These are phyloP conservation scores for Phytophthora brassicae DNA, from an alignment of 352 stramenopile genomes.

Conservation along the genomic window DNA sequence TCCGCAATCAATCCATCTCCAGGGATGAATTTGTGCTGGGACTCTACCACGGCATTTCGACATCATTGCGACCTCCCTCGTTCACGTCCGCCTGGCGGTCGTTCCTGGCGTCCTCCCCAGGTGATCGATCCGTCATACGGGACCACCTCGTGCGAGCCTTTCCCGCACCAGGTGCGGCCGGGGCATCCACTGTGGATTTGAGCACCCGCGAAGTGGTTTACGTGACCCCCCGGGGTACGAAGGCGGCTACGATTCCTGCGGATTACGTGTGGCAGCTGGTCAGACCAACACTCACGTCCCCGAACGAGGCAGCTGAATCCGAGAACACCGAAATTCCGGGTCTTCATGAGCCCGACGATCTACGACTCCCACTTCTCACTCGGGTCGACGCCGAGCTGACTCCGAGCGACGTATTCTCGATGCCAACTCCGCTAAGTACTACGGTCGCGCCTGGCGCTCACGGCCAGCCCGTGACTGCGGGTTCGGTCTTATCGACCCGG, in stretches of 20 bases:
- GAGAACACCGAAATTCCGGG: too few species aligned
- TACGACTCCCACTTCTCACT: slow-evolving; percentile 2
- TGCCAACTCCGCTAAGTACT: not conserved
- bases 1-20: not conserved
- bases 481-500: too few species aligned
- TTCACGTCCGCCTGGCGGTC: slow-evolving; percentile 4
- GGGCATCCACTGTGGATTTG: not conserved
- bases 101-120: not conserved
- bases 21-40: slow-evolving; percentile 1
- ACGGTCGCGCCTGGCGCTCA: not conserved
- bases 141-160: not conserved
- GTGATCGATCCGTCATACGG: not conserved
- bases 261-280: not conserved
- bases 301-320: too few species aligned
- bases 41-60: not conserved
- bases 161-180: too few species aligned
- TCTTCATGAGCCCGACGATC: too few species aligned
- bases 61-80: not conserved
- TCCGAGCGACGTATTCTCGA: not conserved
- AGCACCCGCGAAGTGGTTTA: not conserved
- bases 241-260: not conserved
- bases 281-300: not conserved
- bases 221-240: not conserved
- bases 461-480: too few species aligned
- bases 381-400: slow-evolving; percentile 1